Conservation (phyloP, 257 asterid genomes). For the Penstemon barbatus region DNA sequence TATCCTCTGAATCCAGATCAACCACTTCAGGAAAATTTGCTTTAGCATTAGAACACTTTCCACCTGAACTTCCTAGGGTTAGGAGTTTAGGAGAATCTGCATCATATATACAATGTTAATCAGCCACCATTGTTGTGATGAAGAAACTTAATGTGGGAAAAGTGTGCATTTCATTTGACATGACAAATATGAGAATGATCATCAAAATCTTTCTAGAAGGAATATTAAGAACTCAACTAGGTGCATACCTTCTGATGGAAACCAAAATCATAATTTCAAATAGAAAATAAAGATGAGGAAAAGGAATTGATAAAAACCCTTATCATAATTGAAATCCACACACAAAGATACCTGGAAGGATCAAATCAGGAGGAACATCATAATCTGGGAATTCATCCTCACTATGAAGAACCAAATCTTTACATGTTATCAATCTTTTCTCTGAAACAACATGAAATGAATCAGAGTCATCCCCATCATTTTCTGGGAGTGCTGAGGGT, state of each 20-base stretch:
- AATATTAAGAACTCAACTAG: neutral
- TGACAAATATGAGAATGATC: constrained; percentile 10
- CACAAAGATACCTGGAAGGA: constrained; percentile 28
- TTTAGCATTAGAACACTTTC: constrained; percentile 1
- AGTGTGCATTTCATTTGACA: neutral
- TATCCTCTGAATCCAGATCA: constrained; percentile 20
- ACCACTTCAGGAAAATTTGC: constrained; percentile 25
- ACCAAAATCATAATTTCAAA: neutral
- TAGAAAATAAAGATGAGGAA: too few species aligned
- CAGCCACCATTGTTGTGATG: neutral
- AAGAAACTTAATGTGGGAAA: neutral
- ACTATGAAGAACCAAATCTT: constrained; percentile 11
- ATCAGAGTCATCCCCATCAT: constrained; percentile 13
- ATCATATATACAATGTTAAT: neutral
- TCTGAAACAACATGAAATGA: constrained; percentile 5
- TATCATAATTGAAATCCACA: neutral
- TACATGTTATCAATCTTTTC: constrained; percentile 15
- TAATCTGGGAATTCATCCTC: constrained; percentile 10
- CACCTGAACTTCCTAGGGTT: constrained; percentile 6
- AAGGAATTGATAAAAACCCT: neutral
- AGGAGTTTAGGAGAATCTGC: constrained; percentile 21
- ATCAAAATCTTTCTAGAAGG: constrained; percentile 1
- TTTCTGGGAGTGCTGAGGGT: constrained; percentile 15
- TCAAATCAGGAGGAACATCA: constrained; percentile 29
- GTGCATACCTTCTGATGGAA: neutral